phyloP scores from a whole-genome alignment of 2,329 filamentous ascomycete genomes.

The Biscogniauxia mediterranea region DNA sequence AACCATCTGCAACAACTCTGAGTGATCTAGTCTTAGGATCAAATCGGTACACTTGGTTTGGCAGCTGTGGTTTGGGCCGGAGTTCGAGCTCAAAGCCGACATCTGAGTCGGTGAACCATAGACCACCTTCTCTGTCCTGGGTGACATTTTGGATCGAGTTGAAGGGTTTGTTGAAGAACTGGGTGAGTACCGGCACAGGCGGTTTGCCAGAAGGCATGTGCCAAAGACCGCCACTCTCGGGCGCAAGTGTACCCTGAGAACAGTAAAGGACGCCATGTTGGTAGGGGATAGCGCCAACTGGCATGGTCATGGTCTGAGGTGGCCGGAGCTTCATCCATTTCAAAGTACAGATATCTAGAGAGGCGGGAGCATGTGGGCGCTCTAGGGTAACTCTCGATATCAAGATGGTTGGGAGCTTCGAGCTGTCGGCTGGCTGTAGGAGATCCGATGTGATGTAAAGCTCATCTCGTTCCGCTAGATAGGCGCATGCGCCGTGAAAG shows the following conservation, averaged over 20 bases:
- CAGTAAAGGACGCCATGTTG: slow-evolving; percentile 41
- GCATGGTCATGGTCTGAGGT: slow-evolving; percentile 44
- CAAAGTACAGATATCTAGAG: slow-evolving; percentile 28
- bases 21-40: slow-evolving; percentile 40
- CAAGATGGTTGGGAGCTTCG: slow-evolving; percentile 41
- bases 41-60: slow-evolving; percentile 48
- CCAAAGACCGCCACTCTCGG: slow-evolving; percentile 28
- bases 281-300: slow-evolving; percentile 42
- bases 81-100: slow-evolving; percentile 46
- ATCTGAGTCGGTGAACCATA: slow-evolving; percentile 51
- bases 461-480: slow-evolving; percentile 38
- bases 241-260: slow-evolving; percentile 36
- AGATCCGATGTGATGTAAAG: slow-evolving; percentile 46
- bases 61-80: slow-evolving; percentile 42
- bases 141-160: slow-evolving; percentile 46
- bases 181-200: slow-evolving; percentile 38
- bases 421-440: slow-evolving; percentile 36
- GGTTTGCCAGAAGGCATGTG: slow-evolving; percentile 34
- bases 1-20: slow-evolving; percentile 46
- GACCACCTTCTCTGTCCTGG: slow-evolving; percentile 35
- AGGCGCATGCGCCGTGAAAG: slow-evolving; percentile 46
- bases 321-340: slow-evolving; percentile 43
- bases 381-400: slow-evolving; percentile 40
- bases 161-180: slow-evolving; percentile 45
- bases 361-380: slow-evolving; percentile 5